Conservation (phyloP, 176 grass and related monocot genomes). For the Musa schizocarpa region DNA sequence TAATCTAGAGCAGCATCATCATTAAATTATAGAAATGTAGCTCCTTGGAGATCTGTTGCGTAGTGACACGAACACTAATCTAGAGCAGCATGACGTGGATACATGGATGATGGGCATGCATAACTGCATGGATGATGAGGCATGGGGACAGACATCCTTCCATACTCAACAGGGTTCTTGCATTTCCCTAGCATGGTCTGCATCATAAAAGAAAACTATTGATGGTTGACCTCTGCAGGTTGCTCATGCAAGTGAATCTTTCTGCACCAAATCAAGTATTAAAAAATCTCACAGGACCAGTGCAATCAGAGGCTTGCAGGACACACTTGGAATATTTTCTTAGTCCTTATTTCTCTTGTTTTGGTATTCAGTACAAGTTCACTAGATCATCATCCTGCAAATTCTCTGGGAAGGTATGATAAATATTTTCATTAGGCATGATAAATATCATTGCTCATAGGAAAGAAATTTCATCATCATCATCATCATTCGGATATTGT, state of each 20-base stretch:
- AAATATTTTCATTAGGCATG: neutral
- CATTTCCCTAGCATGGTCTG: neutral
- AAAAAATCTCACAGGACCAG: neutral
- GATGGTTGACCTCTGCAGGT: neutral
- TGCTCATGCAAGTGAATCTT: neutral
- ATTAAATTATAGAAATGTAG: neutral
- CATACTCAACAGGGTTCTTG: neutral
- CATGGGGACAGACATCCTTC: neutral
- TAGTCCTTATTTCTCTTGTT: neutral
- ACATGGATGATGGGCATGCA: neutral
- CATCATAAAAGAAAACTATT: neutral
- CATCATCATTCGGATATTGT: too few species aligned
- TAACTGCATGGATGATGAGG: neutral
- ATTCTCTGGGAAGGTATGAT: neutral
- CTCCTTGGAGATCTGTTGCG: neutral
- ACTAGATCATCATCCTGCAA: neutral
- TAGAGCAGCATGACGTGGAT: neutral
- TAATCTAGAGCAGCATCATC: neutral
- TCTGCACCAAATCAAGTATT: slow-evolving; percentile 2
- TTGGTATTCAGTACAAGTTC: neutral
- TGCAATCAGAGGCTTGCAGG: too few species aligned
- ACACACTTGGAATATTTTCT: too few species aligned
- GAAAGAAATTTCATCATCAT: too few species aligned
- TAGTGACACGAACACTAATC: neutral
- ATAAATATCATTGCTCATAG: neutral